phyloP scores from a whole-genome alignment of 1,139 yeast genomes.

The Zygoascus hellenicus region DNA sequence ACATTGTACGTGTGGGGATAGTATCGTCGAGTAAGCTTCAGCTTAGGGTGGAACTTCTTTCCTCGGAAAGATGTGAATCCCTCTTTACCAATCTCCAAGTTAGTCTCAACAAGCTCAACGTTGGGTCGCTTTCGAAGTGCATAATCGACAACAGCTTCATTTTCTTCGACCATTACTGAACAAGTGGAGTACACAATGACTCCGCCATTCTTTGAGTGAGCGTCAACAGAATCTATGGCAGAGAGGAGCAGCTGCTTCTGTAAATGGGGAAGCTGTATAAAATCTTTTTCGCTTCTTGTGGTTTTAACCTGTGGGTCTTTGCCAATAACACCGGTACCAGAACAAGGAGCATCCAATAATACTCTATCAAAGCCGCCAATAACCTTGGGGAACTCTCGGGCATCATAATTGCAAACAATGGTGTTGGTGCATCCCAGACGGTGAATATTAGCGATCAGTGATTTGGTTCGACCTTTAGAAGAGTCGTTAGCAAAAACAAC shows the following conservation, averaged over 20 bases:
- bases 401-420: slow-evolving; percentile 95
- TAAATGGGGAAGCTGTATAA: slow-evolving; percentile 91
- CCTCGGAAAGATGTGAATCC: slow-evolving; percentile 95
- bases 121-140: slow-evolving; percentile 95
- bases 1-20: slow-evolving; percentile 98
- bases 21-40: slow-evolving; percentile 84
- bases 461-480: slow-evolving; percentile 91
- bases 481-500: slow-evolving; percentile 96
- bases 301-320: slow-evolving; percentile 95
- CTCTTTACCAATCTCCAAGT: slow-evolving; percentile 90
- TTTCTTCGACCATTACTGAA: slow-evolving; percentile 97
- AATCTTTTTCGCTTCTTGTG: slow-evolving; percentile 92
- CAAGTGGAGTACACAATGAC: slow-evolving; percentile 95
- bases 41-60: slow-evolving; percentile 72
- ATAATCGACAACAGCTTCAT: slow-evolving; percentile 97
- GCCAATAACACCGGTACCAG: slow-evolving; percentile 99
- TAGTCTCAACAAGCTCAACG: slow-evolving; percentile 89
- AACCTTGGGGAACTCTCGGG: slow-evolving; percentile 96
- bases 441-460: slow-evolving; percentile 94
- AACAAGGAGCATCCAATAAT: slow-evolving; percentile 95
- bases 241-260: slow-evolving; percentile 90
- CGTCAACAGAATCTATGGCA: slow-evolving; percentile 97
- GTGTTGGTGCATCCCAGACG: slow-evolving; percentile 96
- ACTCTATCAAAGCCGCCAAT: slow-evolving; percentile 98
- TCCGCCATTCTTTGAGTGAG: slow-evolving; percentile 87